Evolutionary conservation across 2,329 filamentous ascomycete species (phyloP).

Genomic region (Herpotrichia juniperi): DNA sequence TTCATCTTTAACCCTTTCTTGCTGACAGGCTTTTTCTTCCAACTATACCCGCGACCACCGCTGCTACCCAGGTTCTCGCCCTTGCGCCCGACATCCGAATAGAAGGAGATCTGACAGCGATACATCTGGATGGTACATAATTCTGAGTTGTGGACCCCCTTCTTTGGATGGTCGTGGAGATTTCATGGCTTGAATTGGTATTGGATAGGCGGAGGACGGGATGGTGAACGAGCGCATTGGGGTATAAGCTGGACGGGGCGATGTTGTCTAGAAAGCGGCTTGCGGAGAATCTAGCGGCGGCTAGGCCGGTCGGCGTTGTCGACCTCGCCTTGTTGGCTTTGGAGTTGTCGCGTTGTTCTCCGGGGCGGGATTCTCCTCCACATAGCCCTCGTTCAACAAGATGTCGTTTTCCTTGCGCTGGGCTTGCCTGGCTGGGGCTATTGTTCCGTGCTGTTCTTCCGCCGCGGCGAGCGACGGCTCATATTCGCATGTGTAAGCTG

Average conservation of each 20-base stretch:
- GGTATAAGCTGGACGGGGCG: conserved; percentile 11
- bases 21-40: too few relatives aligned
- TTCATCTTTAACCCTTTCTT: too few relatives aligned
- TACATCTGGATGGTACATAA: too few relatives aligned
- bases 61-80: too few relatives aligned
- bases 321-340: conserved; percentile 5
- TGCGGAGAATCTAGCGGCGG: conserved; percentile 9
- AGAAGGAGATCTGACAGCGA: too few relatives aligned
- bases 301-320: conserved; percentile 2
- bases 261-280: conserved; percentile 3
- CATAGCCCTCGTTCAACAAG: conserved; percentile 11
- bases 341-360: conserved; percentile 8
- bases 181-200: too few relatives aligned
- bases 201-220: conserved; percentile 12
- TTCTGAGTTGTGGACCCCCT: too few relatives aligned
- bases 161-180: too few relatives aligned
- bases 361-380: conserved; percentile 13
- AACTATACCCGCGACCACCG: too few relatives aligned
- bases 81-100: too few relatives aligned
- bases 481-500: conserved; percentile 6
- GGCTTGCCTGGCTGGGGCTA: conserved; percentile 3
- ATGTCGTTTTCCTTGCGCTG: conserved; percentile 5
- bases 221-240: conserved; percentile 14
- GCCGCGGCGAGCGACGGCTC: conserved; percentile 1
- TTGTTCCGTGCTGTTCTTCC: conserved; percentile 7